These are phyloP conservation scores for Castanea sativa DNA, from an alignment of 306 rosid species.

Conservation along the genomic window DNA sequence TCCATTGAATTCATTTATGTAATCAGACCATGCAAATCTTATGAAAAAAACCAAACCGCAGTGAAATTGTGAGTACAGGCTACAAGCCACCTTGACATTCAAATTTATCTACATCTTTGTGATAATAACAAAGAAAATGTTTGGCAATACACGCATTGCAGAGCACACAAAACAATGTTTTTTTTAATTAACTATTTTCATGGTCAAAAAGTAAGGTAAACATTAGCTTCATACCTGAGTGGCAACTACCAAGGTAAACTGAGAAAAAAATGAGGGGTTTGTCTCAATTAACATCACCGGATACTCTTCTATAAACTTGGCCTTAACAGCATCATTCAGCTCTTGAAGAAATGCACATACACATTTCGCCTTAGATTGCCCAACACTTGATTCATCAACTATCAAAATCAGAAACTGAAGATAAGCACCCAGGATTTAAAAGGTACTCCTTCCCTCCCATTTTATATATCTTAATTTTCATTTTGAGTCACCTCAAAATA, in stretches of 20 bases:
- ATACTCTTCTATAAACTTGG: conserved; percentile 85
- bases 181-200: neutral
- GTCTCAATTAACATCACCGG: conserved; percentile 78
- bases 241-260: conserved; percentile 86
- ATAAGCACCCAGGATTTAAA: conserved; percentile 1
- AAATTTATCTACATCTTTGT: neutral
- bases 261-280: conserved; percentile 87
- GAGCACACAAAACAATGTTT: neutral
- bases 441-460: too few species aligned
- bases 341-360: conserved; percentile 96
- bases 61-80: neutral
- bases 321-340: conserved; percentile 93
- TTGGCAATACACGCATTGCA: neutral
- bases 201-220: neutral
- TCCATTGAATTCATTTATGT: conserved; percentile 17
- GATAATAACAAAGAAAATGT: neutral
- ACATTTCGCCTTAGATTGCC: conserved; percentile 90
- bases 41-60: conserved; percentile 22
- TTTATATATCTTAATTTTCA: too few species aligned
- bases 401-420: conserved; percentile 5
- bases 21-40: neutral
- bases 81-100: neutral
- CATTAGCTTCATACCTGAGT: conserved; percentile 66
- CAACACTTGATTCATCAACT: conserved; percentile 85
- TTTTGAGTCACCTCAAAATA: too few species aligned